Conservation (phyloP, 163 green algal genomes). For the Trebouxia gelatinosa region DNA sequence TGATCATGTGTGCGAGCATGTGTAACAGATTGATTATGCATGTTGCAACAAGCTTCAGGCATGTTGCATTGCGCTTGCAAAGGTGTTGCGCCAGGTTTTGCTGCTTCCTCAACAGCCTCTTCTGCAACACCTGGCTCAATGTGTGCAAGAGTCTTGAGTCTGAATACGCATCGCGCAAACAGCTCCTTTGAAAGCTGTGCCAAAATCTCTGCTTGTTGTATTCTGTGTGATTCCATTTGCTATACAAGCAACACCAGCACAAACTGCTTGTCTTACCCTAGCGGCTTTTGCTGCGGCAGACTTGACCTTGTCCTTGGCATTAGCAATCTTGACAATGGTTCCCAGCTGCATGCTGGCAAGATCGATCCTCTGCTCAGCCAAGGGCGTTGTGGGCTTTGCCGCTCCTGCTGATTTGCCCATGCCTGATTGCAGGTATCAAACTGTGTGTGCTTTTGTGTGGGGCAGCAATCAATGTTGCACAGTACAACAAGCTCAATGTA, state of each 20-base stretch:
- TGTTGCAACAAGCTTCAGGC: too few species aligned
- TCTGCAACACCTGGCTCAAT: background rate
- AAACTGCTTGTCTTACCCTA: background rate
- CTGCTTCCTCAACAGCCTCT: background rate
- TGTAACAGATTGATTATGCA: too few species aligned
- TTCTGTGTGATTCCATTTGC: too few species aligned
- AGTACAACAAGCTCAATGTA: too few species aligned
- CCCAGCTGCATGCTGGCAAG: background rate
- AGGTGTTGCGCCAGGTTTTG: too few species aligned
- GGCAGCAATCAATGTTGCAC: too few species aligned
- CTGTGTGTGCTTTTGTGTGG: background rate
- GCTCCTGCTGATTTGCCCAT: background rate
- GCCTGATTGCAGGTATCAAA: background rate
- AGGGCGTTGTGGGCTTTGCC: background rate
- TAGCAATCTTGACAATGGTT: slow-evolving; percentile 5
- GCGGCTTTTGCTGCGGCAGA: background rate
- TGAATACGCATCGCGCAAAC: too few species aligned
- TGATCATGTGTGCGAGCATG: too few species aligned
- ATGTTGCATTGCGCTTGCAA: too few species aligned
- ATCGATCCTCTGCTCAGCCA: slow-evolving; percentile 21
- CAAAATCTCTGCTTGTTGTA: too few species aligned
- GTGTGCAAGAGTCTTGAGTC: too few species aligned
- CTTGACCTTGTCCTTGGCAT: slow-evolving; percentile 8
- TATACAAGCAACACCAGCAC: background rate
- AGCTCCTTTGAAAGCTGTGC: too few species aligned